Conservation (phyloP, 805 yeast species). For the Wickerhamiella sergipiensis region DNA sequence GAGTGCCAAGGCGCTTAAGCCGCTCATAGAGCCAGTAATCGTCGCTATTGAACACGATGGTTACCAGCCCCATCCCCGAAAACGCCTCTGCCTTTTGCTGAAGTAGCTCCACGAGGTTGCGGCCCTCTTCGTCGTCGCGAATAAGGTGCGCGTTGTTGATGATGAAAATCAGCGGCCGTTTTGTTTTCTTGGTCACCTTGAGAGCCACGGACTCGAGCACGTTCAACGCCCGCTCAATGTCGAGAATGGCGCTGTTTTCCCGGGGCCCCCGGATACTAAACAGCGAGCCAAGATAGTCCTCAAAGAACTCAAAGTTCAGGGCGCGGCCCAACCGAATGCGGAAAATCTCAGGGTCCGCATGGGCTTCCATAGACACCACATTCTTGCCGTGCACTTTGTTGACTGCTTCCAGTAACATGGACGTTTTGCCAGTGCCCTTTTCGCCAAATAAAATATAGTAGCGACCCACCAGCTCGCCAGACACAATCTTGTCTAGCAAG, state of each 20-base stretch:
- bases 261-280: constrained; percentile 75
- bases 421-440: constrained; percentile 77
- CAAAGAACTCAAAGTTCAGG: constrained; percentile 55
- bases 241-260: constrained; percentile 68
- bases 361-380: constrained; percentile 66
- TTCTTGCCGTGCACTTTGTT: constrained; percentile 46
- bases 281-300: constrained; percentile 71
- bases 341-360: constrained; percentile 73
- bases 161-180: constrained; percentile 50
- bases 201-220: constrained; percentile 64
- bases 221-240: constrained; percentile 70
- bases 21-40: constrained; percentile 82
- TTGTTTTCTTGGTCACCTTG: constrained; percentile 23
- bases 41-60: constrained; percentile 63
- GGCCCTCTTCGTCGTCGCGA: constrained; percentile 62
- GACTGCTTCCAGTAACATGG: constrained; percentile 59
- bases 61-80: constrained; percentile 58
- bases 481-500: constrained; percentile 47
- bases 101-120: constrained; percentile 51
- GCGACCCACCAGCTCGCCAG: constrained; percentile 52
- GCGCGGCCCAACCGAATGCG: constrained; percentile 67
- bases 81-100: constrained; percentile 76
- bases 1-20: constrained; percentile 54
- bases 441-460: constrained; percentile 67
- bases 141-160: constrained; percentile 67